Percentiles rank a stretch among this genome's conserved stretches.
Conservation (phyloP, 2,329 filamentous ascomycete genomes). For the Cladosporium sp. region DNA sequence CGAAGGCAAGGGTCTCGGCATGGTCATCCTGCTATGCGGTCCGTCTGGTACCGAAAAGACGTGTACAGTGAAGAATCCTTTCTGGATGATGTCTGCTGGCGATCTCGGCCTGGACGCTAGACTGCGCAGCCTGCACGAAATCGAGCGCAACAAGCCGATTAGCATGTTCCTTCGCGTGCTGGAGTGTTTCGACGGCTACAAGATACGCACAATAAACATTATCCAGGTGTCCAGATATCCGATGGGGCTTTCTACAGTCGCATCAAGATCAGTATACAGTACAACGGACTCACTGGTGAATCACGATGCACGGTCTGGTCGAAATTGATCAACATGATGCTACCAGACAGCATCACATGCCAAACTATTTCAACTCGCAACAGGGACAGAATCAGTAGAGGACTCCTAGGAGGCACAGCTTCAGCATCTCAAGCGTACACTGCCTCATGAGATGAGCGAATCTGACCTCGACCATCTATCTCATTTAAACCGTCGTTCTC, state of each 20-base stretch:
- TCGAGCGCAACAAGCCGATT: constrained; percentile 49
- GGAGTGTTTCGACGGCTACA: constrained; percentile 40
- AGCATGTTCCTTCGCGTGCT: constrained; percentile 43
- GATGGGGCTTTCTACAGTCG: constrained; percentile 50
- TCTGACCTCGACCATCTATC: constrained; percentile 35
- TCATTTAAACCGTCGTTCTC: constrained; percentile 31
- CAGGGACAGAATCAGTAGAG: constrained; percentile 9
- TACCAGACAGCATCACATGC: constrained; percentile 27
- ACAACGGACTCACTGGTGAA: constrained; percentile 41
- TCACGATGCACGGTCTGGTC: constrained; percentile 45
- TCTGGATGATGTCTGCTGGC: constrained; percentile 52
- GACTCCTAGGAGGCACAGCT: constrained; percentile 18
- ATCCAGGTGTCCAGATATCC: constrained; percentile 43
- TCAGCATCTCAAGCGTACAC: constrained; percentile 27
- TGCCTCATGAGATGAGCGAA: constrained; percentile 33
- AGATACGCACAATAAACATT: constrained; percentile 50
- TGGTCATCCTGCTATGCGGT: constrained; percentile 53
- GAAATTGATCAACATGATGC: constrained; percentile 39
- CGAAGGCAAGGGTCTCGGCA: constrained; percentile 53
- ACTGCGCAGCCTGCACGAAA: constrained; percentile 41
- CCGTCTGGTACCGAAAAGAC: constrained; percentile 57
- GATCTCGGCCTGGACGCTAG: constrained; percentile 50
- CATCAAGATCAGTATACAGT: constrained; percentile 47
- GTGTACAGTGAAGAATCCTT: constrained; percentile 51
- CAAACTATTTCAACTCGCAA: constrained; percentile 15